Evolutionary conservation across 2,329 filamentous ascomycete species (phyloP), one percentile per base, ranked within the genome.

Genomic region (Talaromyces sp.): DNA sequence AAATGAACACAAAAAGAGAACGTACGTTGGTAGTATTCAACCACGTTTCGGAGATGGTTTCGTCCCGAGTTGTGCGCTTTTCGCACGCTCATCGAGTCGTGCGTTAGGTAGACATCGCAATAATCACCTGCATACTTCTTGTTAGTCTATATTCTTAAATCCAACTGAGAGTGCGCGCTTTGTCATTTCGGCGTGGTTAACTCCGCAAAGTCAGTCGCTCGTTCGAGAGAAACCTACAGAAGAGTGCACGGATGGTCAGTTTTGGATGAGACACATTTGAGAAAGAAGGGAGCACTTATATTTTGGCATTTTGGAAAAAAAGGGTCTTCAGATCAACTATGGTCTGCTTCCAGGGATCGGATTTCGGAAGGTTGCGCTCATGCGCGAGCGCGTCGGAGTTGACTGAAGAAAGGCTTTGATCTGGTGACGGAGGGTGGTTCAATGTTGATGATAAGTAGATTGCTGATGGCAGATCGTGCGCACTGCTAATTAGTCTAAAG

Each of bases 21-120:
- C 75, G 62, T 78, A 93, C 90, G 92, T 80, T 98, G 93, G 77
- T 99, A 99, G 80, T 99, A 99, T 74, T 97, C 93, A 69, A 97
- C 89, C 31, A 99, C 95, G 77, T 99, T 99, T 72, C 95, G 90
- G 64, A 99, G 81, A 74, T 99, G 95, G 80, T 99, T 99, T 70
- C 93, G 87, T 64, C 95, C 95, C 74, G 87, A 89, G 82, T 99
- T 99, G 79, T 99, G 95, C 55, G 95, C 95, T 81, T 98, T 98
- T 70, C 95, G 93, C 78, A 99, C 95, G 79, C 92, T 96, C 93
- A 98, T 98, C 52, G 92, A 96, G 84, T 99, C 95, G 84, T 99
- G 95, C 68, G 95, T 99, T 70, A 99, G 89, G 84, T 99, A 99
- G 77, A 99, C 95, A 89, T 99, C 95, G 85, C 95, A 99, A 80